Percentiles rank a stretch among this genome's conserved stretches.
These are phyloP conservation scores for Prosopis cineraria DNA, from an alignment of 306 rosid genomes.

Conservation along the genomic window DNA sequence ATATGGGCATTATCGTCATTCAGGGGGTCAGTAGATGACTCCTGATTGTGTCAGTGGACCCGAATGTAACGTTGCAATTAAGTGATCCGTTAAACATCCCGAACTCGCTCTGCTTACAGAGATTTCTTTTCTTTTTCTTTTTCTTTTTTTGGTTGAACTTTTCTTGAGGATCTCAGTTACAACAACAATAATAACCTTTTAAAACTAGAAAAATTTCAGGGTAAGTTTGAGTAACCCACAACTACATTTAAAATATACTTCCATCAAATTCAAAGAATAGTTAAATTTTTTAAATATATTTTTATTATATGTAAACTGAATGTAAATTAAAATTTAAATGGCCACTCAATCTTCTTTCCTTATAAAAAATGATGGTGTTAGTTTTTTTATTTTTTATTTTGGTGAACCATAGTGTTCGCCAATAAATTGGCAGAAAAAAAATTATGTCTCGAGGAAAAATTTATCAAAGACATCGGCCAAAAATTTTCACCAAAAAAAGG, in stretches of 20 bases:
- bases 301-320: no score
- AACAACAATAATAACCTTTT: not conserved
- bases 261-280: no score
- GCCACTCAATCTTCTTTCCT: no score
- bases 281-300: no score
- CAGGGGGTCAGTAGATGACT: not conserved
- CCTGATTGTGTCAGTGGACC: not conserved
- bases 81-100: not conserved
- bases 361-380: not conserved
- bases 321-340: no score
- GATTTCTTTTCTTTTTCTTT: no score
- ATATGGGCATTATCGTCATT: not conserved
- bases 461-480: not conserved
- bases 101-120: not conserved
- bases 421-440: not conserved
- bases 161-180: not conserved
- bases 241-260: no score
- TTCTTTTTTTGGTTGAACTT: not conserved
- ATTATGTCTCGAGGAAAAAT: not conserved
- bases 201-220: not conserved
- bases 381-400: no score
- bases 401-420: not conserved
- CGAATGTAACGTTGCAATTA: not conserved
- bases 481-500: no score
- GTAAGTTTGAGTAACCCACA: no score